A percentile compares a stretch with the other conserved stretches of the same genome.
Conservation (phyloP, 1,139 yeast genomes). For the Pichia terricola region DNA sequence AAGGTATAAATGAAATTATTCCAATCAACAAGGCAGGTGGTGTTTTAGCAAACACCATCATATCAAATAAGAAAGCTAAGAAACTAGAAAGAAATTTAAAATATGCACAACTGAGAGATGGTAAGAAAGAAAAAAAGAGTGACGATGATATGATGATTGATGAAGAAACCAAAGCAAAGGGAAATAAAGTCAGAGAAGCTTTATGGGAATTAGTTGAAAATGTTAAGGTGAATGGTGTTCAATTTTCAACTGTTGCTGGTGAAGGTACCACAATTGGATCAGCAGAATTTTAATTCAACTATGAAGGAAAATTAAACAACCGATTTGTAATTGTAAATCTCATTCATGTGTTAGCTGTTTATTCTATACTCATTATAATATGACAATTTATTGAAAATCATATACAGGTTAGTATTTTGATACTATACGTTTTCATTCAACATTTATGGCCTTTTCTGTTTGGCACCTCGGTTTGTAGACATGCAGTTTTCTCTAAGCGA, state of each 20-base stretch:
- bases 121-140: constrained; percentile 29
- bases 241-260: constrained; percentile 35
- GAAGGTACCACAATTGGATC: constrained; percentile 81
- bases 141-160: constrained; percentile 28
- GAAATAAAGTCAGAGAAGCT: constrained; percentile 50
- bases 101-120: constrained; percentile 50
- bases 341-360: no score
- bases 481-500: no score
- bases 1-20: constrained; percentile 53
- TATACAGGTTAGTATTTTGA: no score
- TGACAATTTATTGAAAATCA: neutral
- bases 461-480: no score
- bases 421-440: no score
- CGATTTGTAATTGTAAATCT: no score
- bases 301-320: no score
- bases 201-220: constrained; percentile 63
- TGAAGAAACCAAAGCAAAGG: constrained; percentile 20
- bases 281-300: constrained; percentile 13
- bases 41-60: constrained; percentile 45
- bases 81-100: constrained; percentile 74
- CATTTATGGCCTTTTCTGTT: no score
- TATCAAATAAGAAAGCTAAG: constrained; percentile 73
- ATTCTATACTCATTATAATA: neutral
- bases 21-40: constrained; percentile 38
- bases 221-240: constrained; percentile 33